A percentile compares a stretch with the other conserved stretches of the same genome.
phyloP scores from a whole-genome alignment of 768 basidiomycete genomes.

The Hygrophorus pudorinus region DNA sequence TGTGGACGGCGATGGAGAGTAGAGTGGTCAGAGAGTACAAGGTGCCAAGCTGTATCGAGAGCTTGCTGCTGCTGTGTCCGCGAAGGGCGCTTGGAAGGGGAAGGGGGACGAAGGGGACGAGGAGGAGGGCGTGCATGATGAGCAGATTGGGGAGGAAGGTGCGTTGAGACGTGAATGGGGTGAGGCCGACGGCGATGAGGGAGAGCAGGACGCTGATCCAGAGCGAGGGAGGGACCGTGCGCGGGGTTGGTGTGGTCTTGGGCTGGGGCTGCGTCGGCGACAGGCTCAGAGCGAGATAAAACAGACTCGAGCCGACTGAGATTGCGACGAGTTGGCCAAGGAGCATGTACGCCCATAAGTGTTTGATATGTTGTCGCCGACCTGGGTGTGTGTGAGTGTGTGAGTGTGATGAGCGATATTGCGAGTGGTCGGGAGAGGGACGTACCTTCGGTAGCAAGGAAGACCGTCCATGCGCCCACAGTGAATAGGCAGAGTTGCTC shows the following conservation, averaged over 20 bases:
- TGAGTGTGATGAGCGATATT: not conserved
- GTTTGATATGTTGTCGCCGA: conserved; percentile 29
- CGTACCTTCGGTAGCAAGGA: conserved; percentile 43
- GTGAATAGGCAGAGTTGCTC: conserved; percentile 56
- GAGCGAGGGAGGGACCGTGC: conserved; percentile 17
- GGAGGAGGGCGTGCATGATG: conserved; percentile 46
- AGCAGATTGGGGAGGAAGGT: conserved; percentile 52
- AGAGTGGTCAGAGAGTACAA: conserved; percentile 29
- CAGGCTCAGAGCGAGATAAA: conserved; percentile 40
- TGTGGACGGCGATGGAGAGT: conserved; percentile 24
- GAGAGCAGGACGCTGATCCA: conserved; percentile 36
- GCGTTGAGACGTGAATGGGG: conserved; percentile 31
- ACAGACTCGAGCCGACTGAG: conserved; percentile 54
- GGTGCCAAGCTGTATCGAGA: conserved; percentile 17
- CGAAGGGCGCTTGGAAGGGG: not conserved
- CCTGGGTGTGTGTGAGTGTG: conserved; percentile 23
- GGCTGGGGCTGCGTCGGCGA: conserved; percentile 16
- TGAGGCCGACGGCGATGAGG: conserved; percentile 31
- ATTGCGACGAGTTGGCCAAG: conserved; percentile 67
- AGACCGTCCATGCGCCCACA: conserved; percentile 44
- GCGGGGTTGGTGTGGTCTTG: not conserved
- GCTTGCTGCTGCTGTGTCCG: conserved; percentile 5
- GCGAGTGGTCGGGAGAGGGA: not conserved
- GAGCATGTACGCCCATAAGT: conserved; percentile 61
- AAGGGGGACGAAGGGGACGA: conserved; percentile 38